Conservation (phyloP, 208 protist genomes). For the Acanthamoeba healyi region DNA sequence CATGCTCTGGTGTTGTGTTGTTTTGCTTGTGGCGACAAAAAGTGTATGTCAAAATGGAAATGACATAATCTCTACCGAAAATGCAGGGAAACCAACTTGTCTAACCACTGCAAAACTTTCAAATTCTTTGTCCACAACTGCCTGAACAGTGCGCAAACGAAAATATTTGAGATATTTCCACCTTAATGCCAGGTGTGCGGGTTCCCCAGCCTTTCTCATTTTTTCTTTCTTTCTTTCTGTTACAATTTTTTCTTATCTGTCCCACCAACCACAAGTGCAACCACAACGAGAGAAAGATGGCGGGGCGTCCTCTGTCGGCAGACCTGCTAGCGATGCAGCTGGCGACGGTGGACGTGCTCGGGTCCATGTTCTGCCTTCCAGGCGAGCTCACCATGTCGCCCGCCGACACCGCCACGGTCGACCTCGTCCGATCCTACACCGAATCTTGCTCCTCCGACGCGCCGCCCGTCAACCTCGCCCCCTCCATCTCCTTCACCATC, state of each 20-base stretch:
- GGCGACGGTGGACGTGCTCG: slow-evolving; percentile 3
- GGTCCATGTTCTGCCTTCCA: not conserved
- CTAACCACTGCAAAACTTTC: no score
- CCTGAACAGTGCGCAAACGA: no score
- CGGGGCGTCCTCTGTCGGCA: not conserved
- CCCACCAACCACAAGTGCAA: no score
- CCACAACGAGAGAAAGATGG: not conserved
- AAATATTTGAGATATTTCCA: no score
- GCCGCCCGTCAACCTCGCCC: not conserved
- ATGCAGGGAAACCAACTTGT: no score
- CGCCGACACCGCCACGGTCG: not conserved
- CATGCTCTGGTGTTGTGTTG: not conserved
- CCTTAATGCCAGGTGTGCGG: no score
- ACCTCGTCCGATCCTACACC: not conserved
- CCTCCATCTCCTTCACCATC: not conserved
- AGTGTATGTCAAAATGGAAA: no score
- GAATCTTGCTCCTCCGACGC: not conserved
- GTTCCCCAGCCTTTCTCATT: not conserved
- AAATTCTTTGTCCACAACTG: no score
- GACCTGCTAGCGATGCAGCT: slow-evolving; percentile 13
- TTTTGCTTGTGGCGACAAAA: no score
- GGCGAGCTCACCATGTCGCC: not conserved
- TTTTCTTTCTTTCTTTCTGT: not conserved
- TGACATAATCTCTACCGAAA: no score
- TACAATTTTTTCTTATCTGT: not conserved